phyloP scores from a whole-genome alignment of 2,329 filamentous ascomycete genomes.

The Epichloe gansuensis region DNA sequence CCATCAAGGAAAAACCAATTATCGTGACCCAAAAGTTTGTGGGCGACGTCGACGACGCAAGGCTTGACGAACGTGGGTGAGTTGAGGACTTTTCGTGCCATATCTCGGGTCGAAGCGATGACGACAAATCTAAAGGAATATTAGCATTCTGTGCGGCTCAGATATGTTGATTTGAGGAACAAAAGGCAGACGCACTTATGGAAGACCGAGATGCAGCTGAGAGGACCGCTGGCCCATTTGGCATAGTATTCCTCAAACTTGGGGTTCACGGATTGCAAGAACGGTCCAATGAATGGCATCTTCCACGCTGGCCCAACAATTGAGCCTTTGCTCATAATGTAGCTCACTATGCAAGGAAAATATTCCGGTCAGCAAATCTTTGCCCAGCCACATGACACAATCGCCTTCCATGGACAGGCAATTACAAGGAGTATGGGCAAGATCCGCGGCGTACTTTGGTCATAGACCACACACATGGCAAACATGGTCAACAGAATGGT shows the following conservation, averaged over 20 bases:
- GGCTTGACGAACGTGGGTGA: constrained; percentile 86
- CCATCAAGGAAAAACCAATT: constrained; percentile 99
- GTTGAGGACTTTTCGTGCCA: constrained; percentile 95
- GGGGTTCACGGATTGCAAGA: constrained; percentile 81
- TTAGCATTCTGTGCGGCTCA: not conserved
- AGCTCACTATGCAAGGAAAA: constrained; percentile 45
- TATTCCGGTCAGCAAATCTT: not conserved
- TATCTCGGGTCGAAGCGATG: constrained; percentile 86
- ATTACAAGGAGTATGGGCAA: not conserved
- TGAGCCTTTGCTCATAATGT: constrained; percentile 60
- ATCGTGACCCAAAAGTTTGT: constrained; percentile 79
- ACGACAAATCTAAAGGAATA: constrained; percentile 65
- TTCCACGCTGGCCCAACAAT: constrained; percentile 67
- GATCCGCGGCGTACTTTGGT: constrained; percentile 62
- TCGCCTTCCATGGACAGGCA: not conserved
- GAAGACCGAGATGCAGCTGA: constrained; percentile 97
- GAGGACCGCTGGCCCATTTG: constrained; percentile 81
- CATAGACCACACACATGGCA: constrained; percentile 63
- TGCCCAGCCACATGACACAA: not conserved
- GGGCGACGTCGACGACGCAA: constrained; percentile 86
- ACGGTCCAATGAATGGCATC: constrained; percentile 85
- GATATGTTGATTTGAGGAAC: not conserved
- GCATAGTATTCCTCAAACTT: constrained; percentile 82
- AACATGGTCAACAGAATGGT: constrained; percentile 59
- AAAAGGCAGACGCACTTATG: constrained; percentile 60